Percentiles rank a stretch among this genome's conserved stretches.
These are phyloP conservation scores for Sugiyamaella castrensis DNA, from an alignment of 1,139 yeast genomes.

Conservation along the genomic window DNA sequence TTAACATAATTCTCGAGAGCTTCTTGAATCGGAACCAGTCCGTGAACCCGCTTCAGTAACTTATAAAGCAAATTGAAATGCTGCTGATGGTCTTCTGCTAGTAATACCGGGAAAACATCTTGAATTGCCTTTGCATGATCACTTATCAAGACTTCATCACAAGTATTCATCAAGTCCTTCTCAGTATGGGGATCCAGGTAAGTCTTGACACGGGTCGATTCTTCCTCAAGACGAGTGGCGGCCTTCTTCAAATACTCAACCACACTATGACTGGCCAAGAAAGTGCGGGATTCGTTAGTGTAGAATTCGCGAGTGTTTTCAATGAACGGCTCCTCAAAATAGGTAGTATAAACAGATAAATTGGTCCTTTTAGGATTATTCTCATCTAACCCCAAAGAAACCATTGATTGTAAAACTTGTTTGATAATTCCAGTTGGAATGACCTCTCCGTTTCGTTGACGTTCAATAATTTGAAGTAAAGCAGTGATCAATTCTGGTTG, in stretches of 20 bases:
- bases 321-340: conserved; percentile 75
- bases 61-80: conserved; percentile 79
- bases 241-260: conserved; percentile 91
- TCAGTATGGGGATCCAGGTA: conserved; percentile 87
- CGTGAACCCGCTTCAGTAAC: conserved; percentile 66
- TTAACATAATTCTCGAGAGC: conserved; percentile 72
- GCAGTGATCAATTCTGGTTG: conserved; percentile 61
- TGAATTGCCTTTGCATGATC: conserved; percentile 77
- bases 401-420: conserved; percentile 80
- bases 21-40: conserved; percentile 73
- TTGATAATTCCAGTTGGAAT: conserved; percentile 68
- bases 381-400: conserved; percentile 45
- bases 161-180: conserved; percentile 66
- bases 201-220: conserved; percentile 70
- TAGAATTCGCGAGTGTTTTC: conserved; percentile 73
- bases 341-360: conserved; percentile 72
- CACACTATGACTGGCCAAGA: conserved; percentile 70
- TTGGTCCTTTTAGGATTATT: conserved; percentile 78
- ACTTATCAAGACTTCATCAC: conserved; percentile 73
- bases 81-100: conserved; percentile 71
- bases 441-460: conserved; percentile 76
- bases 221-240: conserved; percentile 76
- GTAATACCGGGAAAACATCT: conserved; percentile 65
- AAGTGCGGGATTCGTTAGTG: conserved; percentile 62
- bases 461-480: conserved; percentile 69